Percentiles rank a stretch among this genome's conserved stretches.
Conservation (phyloP, 1,139 yeast species). For the Hansenula sp. region DNA sequence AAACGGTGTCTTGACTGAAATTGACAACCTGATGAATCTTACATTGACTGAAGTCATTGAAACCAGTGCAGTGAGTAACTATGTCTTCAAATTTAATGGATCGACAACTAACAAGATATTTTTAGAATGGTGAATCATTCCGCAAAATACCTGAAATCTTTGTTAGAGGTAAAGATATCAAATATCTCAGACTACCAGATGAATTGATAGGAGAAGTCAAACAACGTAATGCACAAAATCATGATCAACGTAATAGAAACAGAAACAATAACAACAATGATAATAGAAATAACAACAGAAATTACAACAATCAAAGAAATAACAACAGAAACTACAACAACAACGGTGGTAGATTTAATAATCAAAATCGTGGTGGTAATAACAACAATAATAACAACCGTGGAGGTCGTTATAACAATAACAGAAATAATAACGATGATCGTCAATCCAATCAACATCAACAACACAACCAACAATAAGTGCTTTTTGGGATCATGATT, state of each 20-base stretch:
- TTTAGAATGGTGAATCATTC: conserved; percentile 56
- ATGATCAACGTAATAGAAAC: conserved; percentile 40
- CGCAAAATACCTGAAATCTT: conserved; percentile 72
- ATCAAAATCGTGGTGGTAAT: conserved; percentile 4
- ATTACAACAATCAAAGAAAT: conserved; percentile 4
- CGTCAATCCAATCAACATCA: conserved; percentile 6
- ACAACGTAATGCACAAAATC: conserved; percentile 53
- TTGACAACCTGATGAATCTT: conserved; percentile 96
- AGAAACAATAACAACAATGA: conserved; percentile 27
- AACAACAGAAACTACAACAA: neutral
- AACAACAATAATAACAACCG: conserved; percentile 5
- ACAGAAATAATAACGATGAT: too few relatives aligned
- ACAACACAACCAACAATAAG: conserved; percentile 1
- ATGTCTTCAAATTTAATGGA: neutral
- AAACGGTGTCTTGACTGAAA: conserved; percentile 78
- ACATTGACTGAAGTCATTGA: conserved; percentile 77
- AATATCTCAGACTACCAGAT: conserved; percentile 62
- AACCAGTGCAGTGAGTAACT: conserved; percentile 42
- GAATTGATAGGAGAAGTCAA: conserved; percentile 80
- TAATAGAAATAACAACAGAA: conserved; percentile 24
- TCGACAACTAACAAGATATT: conserved; percentile 1
- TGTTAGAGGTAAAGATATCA: conserved; percentile 79
- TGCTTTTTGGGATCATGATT: neutral
- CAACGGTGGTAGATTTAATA: neutral
- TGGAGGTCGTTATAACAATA: conserved; percentile 8